Evolutionary conservation across 352 stramenopile species (phyloP).

Genomic region (Blastocystis sp.): DNA sequence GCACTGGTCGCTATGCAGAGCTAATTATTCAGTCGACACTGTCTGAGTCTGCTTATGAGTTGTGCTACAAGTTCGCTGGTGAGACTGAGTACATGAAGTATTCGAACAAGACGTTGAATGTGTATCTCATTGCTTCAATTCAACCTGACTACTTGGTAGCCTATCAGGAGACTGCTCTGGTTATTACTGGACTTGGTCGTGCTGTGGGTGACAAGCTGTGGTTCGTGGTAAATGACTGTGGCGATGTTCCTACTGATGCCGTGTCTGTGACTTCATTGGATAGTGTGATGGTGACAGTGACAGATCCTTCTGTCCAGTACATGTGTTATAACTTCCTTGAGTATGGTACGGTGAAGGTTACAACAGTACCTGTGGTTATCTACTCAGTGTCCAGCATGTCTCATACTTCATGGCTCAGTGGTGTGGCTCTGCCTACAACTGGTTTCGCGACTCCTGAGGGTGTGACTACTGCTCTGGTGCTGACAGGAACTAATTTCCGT

Average conservation of each 20-base stretch:
- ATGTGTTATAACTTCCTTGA: constrained; percentile 58
- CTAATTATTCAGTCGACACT: neutral
- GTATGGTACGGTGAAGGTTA: constrained; percentile 1
- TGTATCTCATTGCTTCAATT: constrained; percentile 46
- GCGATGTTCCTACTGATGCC: neutral
- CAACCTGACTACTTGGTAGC: neutral
- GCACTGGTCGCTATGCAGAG: neutral
- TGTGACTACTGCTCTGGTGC: neutral
- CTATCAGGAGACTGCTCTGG: neutral
- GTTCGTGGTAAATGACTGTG: constrained; percentile 24
- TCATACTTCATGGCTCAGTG: constrained; percentile 22
- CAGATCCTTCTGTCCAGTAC: neutral
- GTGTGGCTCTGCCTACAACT: constrained; percentile 11
- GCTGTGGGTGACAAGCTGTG: constrained; percentile 36
- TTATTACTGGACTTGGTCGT: neutral
- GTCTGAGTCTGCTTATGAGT: neutral
- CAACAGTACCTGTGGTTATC: neutral
- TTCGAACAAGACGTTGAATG: constrained; percentile 28
- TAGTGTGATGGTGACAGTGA: constrained; percentile 26
- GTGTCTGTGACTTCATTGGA: neutral
- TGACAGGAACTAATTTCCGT: constrained; percentile 19
- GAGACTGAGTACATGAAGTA: constrained; percentile 57
- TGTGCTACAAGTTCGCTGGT: constrained; percentile 48
- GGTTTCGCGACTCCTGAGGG: neutral
- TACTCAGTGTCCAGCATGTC: constrained; percentile 17